Base-by-base conservation (phyloP, 805 yeast species). In the Kluyveromyces lactis region DNA sequence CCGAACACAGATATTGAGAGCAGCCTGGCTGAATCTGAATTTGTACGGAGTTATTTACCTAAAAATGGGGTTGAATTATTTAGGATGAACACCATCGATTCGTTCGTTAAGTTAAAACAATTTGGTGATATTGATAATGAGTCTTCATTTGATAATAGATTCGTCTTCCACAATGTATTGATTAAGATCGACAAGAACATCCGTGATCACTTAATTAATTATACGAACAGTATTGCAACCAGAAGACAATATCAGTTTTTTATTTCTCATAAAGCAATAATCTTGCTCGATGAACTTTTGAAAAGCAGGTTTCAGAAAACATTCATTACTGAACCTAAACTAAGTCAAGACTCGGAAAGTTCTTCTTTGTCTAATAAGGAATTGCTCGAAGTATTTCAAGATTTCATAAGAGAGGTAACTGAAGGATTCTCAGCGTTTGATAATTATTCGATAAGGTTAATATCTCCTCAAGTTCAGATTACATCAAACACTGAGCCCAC, bases 401-500 rank as follows among this genome's bases (percentile, higher is more conserved):
- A 65, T 1, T 66, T 72, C 18, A 55, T 79, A 27, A 60, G 72
- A 40, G 56, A 60, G 9, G 64, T 72, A 2, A 50, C 60, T 7
- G 60, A 61, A 0, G 62, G 60, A 3, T 62, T 62, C 16, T 67
- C 69, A 28, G 72, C 73, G 37, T 57, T 63, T 6, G 73, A 74
- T 46, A 72, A 75, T 39, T 75, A 69, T 50, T 62, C 77, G 42
- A 55, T 79, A 33, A 71, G 72, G 45, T 60, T 80, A 31, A 66
- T 73, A 5, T 72, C 77, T 33, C 84, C 86, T 0, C 86, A 80
- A 50, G 66, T 79, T 11, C 86, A 79, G 47, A 50, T 76, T 18
- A 62, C 67, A 9, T 68, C 76, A 16, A 69, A 68, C 11, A 58
- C 60, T 15, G 73, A 69, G 35, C 67, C 65, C 1, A 60, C 69